These are phyloP conservation scores for Fusarium cicatricum DNA, from an alignment of 2,329 filamentous ascomycete genomes.

Conservation along the genomic window DNA sequence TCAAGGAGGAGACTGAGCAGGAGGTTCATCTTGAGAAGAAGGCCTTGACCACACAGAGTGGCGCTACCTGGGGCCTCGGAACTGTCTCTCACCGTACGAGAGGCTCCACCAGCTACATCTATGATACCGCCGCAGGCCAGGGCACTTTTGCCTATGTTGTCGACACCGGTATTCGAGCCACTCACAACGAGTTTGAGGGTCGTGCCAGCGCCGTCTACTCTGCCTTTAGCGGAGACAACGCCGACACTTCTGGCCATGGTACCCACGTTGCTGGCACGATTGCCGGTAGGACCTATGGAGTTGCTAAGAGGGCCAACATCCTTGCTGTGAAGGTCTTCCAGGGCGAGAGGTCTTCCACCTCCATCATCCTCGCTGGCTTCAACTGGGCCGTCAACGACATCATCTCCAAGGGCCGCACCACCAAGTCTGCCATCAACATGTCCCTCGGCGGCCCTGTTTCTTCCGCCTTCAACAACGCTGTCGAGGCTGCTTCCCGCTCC, in stretches of 20 bases:
- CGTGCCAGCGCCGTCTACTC: constrained; percentile 52
- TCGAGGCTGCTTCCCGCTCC: constrained; percentile 53
- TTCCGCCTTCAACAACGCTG: constrained; percentile 58
- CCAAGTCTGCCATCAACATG: constrained; percentile 60
- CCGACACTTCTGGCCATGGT: constrained; percentile 52
- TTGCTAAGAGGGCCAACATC: constrained; percentile 55
- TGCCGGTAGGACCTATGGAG: constrained; percentile 47
- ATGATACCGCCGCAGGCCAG: constrained; percentile 54
- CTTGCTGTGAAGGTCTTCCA: constrained; percentile 58
- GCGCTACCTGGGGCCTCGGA: constrained; percentile 46
- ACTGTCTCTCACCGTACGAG: constrained; percentile 43
- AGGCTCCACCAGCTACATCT: constrained; percentile 53
- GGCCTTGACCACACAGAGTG: constrained; percentile 42
- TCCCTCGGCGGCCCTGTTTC: constrained; percentile 61
- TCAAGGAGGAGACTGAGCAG: constrained; percentile 24
- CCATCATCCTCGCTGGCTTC: constrained; percentile 47
- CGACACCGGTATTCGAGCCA: constrained; percentile 66
- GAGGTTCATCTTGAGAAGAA: constrained; percentile 34
- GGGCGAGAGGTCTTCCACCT: constrained; percentile 37
- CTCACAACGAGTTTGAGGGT: constrained; percentile 63
- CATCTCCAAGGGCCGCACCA: constrained; percentile 49
- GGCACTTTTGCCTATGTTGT: constrained; percentile 68
- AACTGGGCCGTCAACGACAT: constrained; percentile 57
- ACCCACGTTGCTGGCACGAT: constrained; percentile 52
- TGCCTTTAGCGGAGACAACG: constrained; percentile 38